Evolutionary conservation across 2,329 filamentous ascomycete genomes (phyloP), one percentile per base, ranked within the genome.

Genomic region (Sporothrix mexicana): DNA sequence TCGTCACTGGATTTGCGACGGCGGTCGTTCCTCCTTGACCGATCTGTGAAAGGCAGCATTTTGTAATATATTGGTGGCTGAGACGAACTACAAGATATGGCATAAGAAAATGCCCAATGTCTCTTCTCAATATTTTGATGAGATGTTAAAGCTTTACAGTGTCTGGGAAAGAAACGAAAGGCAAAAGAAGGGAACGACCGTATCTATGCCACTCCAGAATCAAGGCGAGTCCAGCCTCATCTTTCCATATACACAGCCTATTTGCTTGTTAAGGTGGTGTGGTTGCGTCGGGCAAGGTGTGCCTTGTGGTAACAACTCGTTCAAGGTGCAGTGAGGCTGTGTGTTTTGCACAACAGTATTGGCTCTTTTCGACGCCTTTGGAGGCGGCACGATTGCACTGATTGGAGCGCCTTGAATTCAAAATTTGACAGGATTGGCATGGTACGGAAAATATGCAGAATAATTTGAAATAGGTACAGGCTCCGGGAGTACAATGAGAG

Each of bases 371-470:
- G 9, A 55, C 10, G 51, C 20, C 15, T 10, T 12, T 6, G 8
- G 36, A 7, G 36, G 15, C 9, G 5, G 25, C 57, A 10, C n/a
- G 25, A n/a, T 61, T 41, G 25, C 12, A 59, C 36, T 41, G 13
- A 61, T 61, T 61, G 57, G 57, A n/a, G 59, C 59, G 59, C 59
- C 59, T 43, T 8, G 20, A 62, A 45, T 12, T 10, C 51, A 20
- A 25, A 55, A 55, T n/a, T 55, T 10, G 51, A 55, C 20, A 23
- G 51, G 51, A 20, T 15, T n/a, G 12, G 36, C n/a, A 9, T n/a
- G 17, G 59, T n/a, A 13, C 8, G 23, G 20, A 45, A 57, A 20
- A 10, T 6, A 15, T 23, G 5, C 9, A 20, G 10, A 45, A 13
- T 17, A 23, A 64, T 64, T 64, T 45, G 36, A n/a, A 64, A 45